Conservation (phyloP, 2,329 filamentous ascomycete genomes). For the Fusarium paranaense region DNA sequence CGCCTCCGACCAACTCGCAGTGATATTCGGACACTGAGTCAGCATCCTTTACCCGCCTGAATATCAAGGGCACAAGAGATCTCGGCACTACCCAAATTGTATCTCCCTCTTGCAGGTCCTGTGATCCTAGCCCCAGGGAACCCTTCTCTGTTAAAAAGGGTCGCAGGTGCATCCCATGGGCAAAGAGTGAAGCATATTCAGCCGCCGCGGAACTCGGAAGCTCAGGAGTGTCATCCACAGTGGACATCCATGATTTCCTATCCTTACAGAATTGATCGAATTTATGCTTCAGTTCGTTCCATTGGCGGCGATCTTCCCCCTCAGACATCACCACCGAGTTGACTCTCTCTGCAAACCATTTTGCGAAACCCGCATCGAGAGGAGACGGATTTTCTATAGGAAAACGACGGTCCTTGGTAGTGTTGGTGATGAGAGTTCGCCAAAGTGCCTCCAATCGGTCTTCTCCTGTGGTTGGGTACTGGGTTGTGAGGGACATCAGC, state of each 20-base stretch:
- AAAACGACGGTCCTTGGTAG: neutral
- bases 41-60: neutral
- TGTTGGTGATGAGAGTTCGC: neutral
- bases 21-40: neutral
- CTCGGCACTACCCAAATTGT: neutral
- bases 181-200: neutral
- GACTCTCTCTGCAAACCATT: neutral
- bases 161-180: neutral
- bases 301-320: neutral
- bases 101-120: neutral
- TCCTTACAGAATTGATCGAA: neutral
- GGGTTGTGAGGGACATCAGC: neutral
- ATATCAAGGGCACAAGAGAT: neutral
- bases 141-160: neutral
- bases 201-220: neutral
- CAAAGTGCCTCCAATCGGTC: neutral
- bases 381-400: neutral
- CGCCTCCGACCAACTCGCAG: neutral
- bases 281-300: neutral
- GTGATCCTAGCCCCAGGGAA: neutral
- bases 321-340: neutral
- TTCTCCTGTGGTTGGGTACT: neutral
- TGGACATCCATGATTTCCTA: neutral
- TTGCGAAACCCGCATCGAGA: neutral
- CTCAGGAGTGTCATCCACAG: neutral